Conservation (phyloP, 1,284 basidiomycete genomes). For the Cutaneotrichosporon mucoides region DNA sequence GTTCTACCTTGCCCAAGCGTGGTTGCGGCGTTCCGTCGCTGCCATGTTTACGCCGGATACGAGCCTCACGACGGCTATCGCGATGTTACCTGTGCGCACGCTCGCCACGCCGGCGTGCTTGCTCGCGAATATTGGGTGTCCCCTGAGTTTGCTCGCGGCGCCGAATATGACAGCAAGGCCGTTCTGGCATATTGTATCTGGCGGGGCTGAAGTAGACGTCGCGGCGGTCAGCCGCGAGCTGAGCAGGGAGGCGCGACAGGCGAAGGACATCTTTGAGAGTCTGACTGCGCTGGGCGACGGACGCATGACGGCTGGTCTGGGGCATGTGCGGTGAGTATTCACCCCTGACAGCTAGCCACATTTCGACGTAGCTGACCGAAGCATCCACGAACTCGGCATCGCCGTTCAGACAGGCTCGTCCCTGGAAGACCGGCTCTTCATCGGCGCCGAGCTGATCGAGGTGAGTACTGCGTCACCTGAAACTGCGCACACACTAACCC, state of each 20-base stretch:
- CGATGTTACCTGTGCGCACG: conserved; percentile 21
- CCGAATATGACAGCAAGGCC: conserved; percentile 20
- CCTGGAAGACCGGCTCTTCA: conserved; percentile 36
- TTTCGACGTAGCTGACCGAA: conserved; percentile 13
- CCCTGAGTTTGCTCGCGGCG: conserved; percentile 16
- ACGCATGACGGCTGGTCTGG: conserved; percentile 29
- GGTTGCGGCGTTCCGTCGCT: conserved; percentile 9
- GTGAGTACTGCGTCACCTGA: conserved; percentile 18
- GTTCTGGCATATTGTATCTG: conserved; percentile 22
- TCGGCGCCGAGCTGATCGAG: conserved; percentile 34
- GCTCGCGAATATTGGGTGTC: conserved; percentile 27
- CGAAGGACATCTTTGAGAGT: conserved; percentile 42
- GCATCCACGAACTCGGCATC: conserved; percentile 41
- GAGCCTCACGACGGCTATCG: background rate
- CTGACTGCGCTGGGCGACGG: conserved; percentile 34
- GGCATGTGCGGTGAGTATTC: conserved; percentile 36
- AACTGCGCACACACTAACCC: conserved; percentile 8
- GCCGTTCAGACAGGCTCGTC: conserved; percentile 34
- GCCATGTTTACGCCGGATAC: background rate
- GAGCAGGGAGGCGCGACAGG: conserved; percentile 33
- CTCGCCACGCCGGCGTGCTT: conserved; percentile 37
- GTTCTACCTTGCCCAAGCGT: conserved; percentile 11
- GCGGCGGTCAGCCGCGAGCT: conserved; percentile 33
- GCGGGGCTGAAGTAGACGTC: conserved; percentile 24
- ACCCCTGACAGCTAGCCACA: too few relatives aligned